phyloP scores from a whole-genome alignment of 768 basidiomycete genomes.

The Phlebiopsis flavidoalba region DNA sequence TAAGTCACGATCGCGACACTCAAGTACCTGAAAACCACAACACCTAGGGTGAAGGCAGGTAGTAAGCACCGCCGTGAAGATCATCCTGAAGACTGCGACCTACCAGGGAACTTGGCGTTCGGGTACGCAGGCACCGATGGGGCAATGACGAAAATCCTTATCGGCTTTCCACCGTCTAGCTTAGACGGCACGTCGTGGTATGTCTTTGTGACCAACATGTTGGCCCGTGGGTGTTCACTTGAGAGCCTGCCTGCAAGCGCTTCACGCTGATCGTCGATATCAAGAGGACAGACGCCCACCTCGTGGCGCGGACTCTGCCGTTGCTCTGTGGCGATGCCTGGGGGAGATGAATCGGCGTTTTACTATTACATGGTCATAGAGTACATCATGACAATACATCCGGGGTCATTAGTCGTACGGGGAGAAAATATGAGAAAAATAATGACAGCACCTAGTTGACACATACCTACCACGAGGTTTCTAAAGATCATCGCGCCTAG shows the following conservation, averaged over 20 bases:
- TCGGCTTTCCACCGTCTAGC: constrained; percentile 57
- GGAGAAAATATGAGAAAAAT: neutral
- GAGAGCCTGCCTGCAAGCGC: neutral
- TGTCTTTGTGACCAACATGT: constrained; percentile 80
- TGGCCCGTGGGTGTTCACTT: neutral
- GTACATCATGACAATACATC: neutral
- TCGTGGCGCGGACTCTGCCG: constrained; percentile 1
- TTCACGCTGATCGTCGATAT: constrained; percentile 3
- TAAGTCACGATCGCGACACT: neutral
- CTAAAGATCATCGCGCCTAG: neutral
- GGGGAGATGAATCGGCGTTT: neutral
- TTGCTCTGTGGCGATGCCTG: neutral
- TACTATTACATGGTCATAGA: neutral
- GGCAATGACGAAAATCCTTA: constrained; percentile 79
- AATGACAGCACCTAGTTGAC: neutral
- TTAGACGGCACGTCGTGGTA: constrained; percentile 73
- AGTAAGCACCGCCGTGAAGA: neutral
- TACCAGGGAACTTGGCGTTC: constrained; percentile 87
- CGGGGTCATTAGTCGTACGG: neutral
- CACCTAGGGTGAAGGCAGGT: constrained; percentile 51
- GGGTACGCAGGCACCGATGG: constrained; percentile 80
- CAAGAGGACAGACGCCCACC: neutral
- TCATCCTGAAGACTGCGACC: neutral
- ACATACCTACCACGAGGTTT: neutral
- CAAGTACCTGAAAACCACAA: constrained; percentile 73